Percentiles rank a stretch among this genome's conserved stretches.
Evolutionary conservation across 257 asterid genomes (phyloP).

Genomic region (Jaltomata sinuosa): DNA sequence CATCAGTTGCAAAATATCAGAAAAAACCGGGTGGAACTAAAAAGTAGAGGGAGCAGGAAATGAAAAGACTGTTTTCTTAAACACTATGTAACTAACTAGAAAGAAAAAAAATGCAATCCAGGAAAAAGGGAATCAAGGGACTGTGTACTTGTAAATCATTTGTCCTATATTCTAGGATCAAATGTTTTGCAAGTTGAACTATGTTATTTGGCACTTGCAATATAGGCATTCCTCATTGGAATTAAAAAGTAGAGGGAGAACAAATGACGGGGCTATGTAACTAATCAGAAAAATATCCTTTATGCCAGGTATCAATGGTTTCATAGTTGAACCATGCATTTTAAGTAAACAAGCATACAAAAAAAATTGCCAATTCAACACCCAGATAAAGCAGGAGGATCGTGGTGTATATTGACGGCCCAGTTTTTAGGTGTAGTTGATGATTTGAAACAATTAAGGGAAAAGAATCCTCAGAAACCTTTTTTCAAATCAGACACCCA

Average conservation of each 20-base stretch:
- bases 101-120: not conserved
- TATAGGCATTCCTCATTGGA: not conserved
- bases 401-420: not conserved
- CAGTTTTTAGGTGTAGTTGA: not conserved
- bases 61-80: not conserved
- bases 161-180: not conserved
- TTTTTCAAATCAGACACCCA: slow-evolving; percentile 18
- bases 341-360: not conserved
- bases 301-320: not conserved
- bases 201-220: not conserved
- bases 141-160: not conserved
- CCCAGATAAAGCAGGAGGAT: not conserved
- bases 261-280: not conserved
- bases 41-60: not conserved
- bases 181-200: not conserved
- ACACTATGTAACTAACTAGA: not conserved
- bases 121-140: not conserved
- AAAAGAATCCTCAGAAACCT: slow-evolving; percentile 7
- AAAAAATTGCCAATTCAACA: not conserved
- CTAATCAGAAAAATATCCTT: not conserved
- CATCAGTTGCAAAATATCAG: not conserved
- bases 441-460: not conserved
- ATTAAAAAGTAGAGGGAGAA: not conserved
- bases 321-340: not conserved
- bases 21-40: not conserved